phyloP scores from a whole-genome alignment of 345 rosid species.

The Toxicodendron radicans region DNA sequence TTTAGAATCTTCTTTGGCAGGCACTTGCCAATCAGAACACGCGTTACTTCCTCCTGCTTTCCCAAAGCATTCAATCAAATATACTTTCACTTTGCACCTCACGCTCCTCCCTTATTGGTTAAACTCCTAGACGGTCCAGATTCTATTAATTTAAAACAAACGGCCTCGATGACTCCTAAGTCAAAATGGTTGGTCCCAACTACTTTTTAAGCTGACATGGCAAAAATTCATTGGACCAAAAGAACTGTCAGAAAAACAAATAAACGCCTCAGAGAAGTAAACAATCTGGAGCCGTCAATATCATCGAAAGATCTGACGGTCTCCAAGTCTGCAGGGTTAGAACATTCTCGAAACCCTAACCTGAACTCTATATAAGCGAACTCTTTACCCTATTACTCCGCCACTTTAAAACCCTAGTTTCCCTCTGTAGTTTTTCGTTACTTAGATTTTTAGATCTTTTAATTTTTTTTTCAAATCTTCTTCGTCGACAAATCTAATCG shows the following conservation, averaged over 20 bases:
- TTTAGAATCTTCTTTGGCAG: not conserved
- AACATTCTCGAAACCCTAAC: constrained; percentile 37
- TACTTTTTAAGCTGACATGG: not conserved
- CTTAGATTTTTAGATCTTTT: not conserved
- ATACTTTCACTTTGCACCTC: not conserved
- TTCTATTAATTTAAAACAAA: not conserved
- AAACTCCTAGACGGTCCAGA: not conserved
- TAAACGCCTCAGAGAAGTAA: not conserved
- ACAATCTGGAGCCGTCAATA: constrained; percentile 28
- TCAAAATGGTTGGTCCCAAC: not conserved
- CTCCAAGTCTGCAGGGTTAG: constrained; percentile 7
- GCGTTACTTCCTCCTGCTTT: not conserved
- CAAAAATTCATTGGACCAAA: not conserved
- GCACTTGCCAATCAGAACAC: not conserved
- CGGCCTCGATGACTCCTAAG: not conserved
- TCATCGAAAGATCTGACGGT: constrained; percentile 30
- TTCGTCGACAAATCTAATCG: constrained; percentile 9
- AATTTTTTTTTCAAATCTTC: not conserved
- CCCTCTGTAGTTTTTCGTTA: not conserved
- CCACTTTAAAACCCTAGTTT: constrained; percentile 41
- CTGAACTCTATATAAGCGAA: constrained; percentile 28
- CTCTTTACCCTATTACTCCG: not conserved
- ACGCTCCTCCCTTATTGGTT: not conserved
- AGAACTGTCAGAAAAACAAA: not conserved
- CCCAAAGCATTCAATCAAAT: not conserved